Evolutionary conservation across 495 filamentous ascomycete species (phyloP).

Genomic region (Penicillium tannophilum): DNA sequence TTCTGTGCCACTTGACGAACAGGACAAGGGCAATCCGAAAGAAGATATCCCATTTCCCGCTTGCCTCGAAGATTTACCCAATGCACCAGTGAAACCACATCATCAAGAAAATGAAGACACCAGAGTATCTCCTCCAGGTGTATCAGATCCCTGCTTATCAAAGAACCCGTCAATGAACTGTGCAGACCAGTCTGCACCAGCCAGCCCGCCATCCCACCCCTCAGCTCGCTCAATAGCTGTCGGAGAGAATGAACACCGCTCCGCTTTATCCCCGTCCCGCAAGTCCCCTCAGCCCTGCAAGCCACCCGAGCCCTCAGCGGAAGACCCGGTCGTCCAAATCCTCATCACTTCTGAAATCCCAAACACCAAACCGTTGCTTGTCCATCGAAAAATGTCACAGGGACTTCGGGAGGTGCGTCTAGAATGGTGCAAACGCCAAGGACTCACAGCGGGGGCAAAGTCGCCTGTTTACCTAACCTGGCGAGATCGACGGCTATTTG

Average conservation of each 20-base stretch:
- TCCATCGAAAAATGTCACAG: conserved; percentile 67
- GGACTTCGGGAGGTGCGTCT: conserved; percentile 63
- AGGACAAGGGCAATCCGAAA: neutral
- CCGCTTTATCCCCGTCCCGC: neutral
- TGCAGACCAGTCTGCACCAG: neutral
- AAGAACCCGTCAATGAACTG: neutral
- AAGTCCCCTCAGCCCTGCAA: neutral
- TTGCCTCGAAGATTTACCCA: neutral
- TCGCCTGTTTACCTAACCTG: conserved; percentile 73
- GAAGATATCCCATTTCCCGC: neutral
- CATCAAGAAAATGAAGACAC: neutral
- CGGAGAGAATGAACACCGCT: neutral
- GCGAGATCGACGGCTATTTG: conserved; percentile 71
- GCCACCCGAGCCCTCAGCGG: conserved; percentile 3
- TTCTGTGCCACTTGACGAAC: neutral
- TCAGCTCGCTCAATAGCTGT: neutral
- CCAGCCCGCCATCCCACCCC: neutral
- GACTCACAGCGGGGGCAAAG: conserved; percentile 47
- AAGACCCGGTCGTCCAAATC: conserved; percentile 61
- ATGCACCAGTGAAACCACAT: neutral
- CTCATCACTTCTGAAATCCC: conserved; percentile 70
- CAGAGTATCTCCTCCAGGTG: neutral
- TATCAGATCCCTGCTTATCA: neutral
- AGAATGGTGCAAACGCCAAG: conserved; percentile 67
- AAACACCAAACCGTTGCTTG: conserved; percentile 62